Base-by-base conservation (phyloP, 169 alveolate species). In the Eimeria zaria region DNA sequence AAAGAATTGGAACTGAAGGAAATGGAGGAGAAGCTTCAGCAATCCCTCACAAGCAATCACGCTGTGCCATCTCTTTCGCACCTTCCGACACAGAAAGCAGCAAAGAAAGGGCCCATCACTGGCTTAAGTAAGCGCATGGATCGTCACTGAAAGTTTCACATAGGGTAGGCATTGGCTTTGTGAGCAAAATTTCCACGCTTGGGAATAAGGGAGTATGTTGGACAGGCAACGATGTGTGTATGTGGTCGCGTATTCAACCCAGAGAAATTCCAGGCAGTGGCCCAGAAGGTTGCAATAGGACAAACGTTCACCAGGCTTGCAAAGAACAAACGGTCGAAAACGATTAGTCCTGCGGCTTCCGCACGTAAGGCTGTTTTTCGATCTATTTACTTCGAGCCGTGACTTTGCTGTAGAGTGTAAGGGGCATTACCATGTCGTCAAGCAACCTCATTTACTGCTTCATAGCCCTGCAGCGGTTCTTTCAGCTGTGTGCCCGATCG, bases 241-340 rank as follows among this genome's bases (percentile, higher is more conserved):
- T 46, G 88, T 64, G 94, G 22, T 41, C 33, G 36, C 22, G 1
- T 87, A 55, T 41, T 27, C 30, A 64, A 64, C 53, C 12, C 94
- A 87, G 94, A 87, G 67, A 87, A 87, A 30, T 48, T 87, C 36
- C 80, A 87, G 94, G 94, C 94, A 51, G 94, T 24, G 5, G 94
- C 94, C 67, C 81, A 87, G 46, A 87, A 62, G 81, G 94, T 87
- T 78, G 48, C 83, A 60, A 64, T 87, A 18, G 94, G 94, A 51
- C 94, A 87, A 39, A 64, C 80, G 1, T 87, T 87, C 36, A 87
- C 67, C 46, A 14, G 94, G 67, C 94, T 87, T 60, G 94, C 94
- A 44, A 87, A 62, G 48, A 64, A 64, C 44, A 87, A 64, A 51
- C 94, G 94, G 69, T 11, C 94, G 30, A 87, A 87, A 30, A 87